Evolutionary conservation across 2,329 filamentous ascomycete genomes (phyloP).

Genomic region (Aspergillus fumigatiaffinis): DNA sequence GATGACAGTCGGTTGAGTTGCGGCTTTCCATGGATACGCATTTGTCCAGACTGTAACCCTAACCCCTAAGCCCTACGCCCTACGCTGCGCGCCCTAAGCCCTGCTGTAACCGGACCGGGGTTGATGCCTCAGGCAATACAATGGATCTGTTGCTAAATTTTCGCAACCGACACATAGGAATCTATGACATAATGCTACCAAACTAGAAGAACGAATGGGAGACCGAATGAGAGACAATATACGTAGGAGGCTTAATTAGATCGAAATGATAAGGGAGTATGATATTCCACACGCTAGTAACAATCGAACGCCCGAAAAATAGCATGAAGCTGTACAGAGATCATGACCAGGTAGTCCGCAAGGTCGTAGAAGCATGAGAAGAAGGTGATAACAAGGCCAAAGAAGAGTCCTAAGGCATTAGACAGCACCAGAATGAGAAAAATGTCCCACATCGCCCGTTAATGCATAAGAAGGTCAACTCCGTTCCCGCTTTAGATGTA

Average conservation of each 20-base stretch:
- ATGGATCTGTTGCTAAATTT: neutral
- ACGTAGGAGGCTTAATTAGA: neutral
- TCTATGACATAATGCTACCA: neutral
- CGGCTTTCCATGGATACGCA: neutral
- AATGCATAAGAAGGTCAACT: conserved; percentile 17
- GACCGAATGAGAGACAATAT: too few relatives aligned
- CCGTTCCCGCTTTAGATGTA: conserved; percentile 13
- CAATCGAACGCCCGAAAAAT: neutral
- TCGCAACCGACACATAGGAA: neutral
- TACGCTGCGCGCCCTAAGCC: neutral
- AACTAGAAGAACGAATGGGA: neutral
- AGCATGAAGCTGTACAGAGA: neutral
- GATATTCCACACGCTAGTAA: neutral
- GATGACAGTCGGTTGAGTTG: neutral
- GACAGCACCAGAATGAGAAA: neutral
- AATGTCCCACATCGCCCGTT: neutral
- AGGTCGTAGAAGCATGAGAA: conserved; percentile 6
- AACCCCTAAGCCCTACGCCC: conserved; percentile 22
- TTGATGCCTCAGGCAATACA: neutral
- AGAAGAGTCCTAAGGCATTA: neutral
- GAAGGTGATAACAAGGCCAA: neutral
- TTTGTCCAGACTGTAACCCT: conserved; percentile 15
- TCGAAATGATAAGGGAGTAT: neutral
- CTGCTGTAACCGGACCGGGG: neutral
- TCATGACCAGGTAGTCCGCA: neutral